Evolutionary conservation across 2,329 filamentous ascomycete genomes (phyloP).

Genomic region (Cercospora brassicicola): DNA sequence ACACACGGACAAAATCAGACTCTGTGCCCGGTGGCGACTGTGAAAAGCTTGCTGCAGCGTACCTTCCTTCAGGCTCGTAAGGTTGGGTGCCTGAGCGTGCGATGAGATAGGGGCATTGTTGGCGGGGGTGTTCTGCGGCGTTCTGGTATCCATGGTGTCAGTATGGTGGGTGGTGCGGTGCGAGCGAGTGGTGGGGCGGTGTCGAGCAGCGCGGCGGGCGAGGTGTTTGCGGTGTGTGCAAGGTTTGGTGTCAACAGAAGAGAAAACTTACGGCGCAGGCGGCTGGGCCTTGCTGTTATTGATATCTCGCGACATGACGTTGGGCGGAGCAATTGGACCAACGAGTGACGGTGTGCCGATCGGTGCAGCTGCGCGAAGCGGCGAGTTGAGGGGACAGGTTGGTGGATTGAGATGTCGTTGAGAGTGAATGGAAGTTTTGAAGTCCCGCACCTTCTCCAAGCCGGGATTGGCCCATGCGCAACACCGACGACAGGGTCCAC

Average conservation of each 20-base stretch:
- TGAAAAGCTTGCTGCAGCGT: conserved; percentile 38
- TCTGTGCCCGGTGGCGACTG: conserved; percentile 10
- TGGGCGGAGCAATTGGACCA: not conserved
- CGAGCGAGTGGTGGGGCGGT: conserved; percentile 1
- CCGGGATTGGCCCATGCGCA: conserved; percentile 4
- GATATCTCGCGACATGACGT: conserved; percentile 11
- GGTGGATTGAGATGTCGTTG: conserved; percentile 7
- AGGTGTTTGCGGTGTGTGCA: not conserved
- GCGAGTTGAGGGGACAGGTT: not conserved
- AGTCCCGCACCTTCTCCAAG: conserved; percentile 1
- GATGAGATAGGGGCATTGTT: conserved; percentile 96
- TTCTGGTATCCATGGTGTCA: conserved; percentile 59
- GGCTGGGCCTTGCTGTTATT: conserved; percentile 4
- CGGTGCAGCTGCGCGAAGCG: not conserved
- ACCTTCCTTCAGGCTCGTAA: conserved; percentile 98
- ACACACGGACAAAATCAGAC: conserved; percentile 23
- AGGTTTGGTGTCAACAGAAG: not conserved
- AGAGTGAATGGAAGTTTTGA: conserved; percentile 6
- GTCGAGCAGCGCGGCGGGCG: not conserved
- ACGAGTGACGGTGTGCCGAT: conserved; percentile 1
- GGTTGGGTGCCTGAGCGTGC: conserved; percentile 90
- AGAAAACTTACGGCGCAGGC: conserved; percentile 19
- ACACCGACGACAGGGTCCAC: not conserved
- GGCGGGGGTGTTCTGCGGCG: conserved; percentile 95
- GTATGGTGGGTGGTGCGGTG: conserved; percentile 18